Evolutionary conservation across 108 stramenopile species (phyloP).

Genomic region (Discostella pseudostelligera): DNA sequence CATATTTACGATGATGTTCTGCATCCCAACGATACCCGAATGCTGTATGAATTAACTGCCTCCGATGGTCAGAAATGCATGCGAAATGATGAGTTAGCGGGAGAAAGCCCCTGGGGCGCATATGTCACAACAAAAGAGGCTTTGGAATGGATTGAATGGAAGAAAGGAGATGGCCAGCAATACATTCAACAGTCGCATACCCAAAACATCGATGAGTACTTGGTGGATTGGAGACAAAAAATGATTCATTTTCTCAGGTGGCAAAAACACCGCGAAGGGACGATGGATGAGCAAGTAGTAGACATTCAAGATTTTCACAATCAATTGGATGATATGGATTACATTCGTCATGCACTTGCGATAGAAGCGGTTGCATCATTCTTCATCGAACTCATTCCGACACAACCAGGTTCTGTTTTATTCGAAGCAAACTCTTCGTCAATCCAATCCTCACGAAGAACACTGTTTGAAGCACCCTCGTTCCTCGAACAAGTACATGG

Average conservation of each 20-base stretch:
- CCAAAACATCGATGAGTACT: conserved; percentile 9
- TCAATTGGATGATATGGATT: conserved; percentile 15
- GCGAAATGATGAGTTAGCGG: not conserved
- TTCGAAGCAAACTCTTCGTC: conserved; percentile 1
- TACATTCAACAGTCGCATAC: not conserved
- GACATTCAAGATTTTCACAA: not conserved
- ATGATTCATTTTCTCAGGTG: conserved; percentile 13
- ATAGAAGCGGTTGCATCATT: conserved; percentile 43
- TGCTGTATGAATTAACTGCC: conserved; percentile 36
- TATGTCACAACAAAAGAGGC: conserved; percentile 67
- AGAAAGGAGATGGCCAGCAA: not conserved
- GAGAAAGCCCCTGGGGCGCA: conserved; percentile 64
- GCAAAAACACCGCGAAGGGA: not conserved
- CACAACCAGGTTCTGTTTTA: conserved; percentile 8
- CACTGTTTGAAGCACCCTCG: not conserved
- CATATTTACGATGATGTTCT: conserved; percentile 39
- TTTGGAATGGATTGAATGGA: conserved; percentile 40
- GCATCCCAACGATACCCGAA: conserved; percentile 19
- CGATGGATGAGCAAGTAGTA: not conserved
- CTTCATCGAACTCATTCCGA: conserved; percentile 31
- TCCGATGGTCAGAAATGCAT: too few species aligned
- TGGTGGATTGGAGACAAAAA: conserved; percentile 15
- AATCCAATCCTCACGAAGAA: conserved; percentile 6
- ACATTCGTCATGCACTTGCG: conserved; percentile 40
- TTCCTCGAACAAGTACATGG: conserved; percentile 48